These are phyloP conservation scores for Schwanniomyces pseudopolymorphus DNA, from an alignment of 805 yeast genomes.

Conservation along the genomic window DNA sequence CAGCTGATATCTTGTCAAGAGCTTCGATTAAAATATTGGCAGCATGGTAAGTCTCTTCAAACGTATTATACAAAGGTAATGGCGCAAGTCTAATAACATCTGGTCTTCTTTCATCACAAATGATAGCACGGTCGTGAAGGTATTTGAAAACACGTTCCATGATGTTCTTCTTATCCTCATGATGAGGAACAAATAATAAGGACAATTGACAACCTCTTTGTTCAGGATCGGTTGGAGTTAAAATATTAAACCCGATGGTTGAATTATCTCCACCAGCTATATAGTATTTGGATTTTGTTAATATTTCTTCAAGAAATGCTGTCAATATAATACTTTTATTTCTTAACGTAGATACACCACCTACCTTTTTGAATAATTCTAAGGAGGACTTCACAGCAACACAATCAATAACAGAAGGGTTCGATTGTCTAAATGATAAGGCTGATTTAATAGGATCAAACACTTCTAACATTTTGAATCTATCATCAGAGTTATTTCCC, in stretches of 20 bases:
- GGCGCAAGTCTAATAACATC: constrained; percentile 91
- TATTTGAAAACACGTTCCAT: constrained; percentile 62
- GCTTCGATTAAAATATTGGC: constrained; percentile 46
- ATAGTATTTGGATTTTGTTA: constrained; percentile 50
- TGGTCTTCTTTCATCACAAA: constrained; percentile 89
- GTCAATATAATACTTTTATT: constrained; percentile 60
- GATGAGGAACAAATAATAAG: constrained; percentile 53
- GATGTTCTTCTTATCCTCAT: constrained; percentile 35
- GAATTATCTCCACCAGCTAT: constrained; percentile 18
- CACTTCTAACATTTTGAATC: constrained; percentile 77
- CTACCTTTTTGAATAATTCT: constrained; percentile 54
- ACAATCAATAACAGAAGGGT: constrained; percentile 85
- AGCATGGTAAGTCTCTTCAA: constrained; percentile 56
- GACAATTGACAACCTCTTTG: constrained; percentile 85
- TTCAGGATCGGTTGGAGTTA: constrained; percentile 61
- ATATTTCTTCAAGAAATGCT: constrained; percentile 47
- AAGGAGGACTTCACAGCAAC: constrained; percentile 70
- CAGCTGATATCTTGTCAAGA: constrained; percentile 15
- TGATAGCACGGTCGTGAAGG: constrained; percentile 59
- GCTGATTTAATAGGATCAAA: constrained; percentile 87
- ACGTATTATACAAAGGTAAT: constrained; percentile 76
- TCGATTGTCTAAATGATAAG: constrained; percentile 83
- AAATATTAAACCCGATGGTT: constrained; percentile 55
- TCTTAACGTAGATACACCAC: constrained; percentile 63
- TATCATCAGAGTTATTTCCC: constrained; percentile 72